Base-by-base conservation (phyloP, 2,329 filamentous ascomycete species). In the Sporothrix globosa region DNA sequence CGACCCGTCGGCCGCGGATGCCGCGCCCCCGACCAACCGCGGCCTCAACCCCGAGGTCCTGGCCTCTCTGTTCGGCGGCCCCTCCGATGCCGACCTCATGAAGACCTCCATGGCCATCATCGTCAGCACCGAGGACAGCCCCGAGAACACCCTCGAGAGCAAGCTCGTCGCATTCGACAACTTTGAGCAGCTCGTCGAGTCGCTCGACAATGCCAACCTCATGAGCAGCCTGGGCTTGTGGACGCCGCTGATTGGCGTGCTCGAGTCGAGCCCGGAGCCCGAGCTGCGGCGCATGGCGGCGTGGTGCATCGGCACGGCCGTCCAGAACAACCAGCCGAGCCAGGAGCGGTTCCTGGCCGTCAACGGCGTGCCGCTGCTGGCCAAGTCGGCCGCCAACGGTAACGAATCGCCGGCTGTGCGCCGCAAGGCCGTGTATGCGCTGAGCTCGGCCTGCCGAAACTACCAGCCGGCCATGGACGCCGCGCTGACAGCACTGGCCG, bases 181-280 rank as follows among this genome's bases (percentile, higher is more conserved):
- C 82, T 91, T 97, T 73, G 94, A 97, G 82, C 92, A 97, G 80
- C 84, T 97, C 71, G 91, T 97, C 76, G 93, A 97, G 83, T 89
- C 88, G 73, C 88, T 98, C 76, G 96, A 99, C 84, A 99, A 99
- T 80, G 95, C 96, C 71, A 99, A 98, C 84, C 96, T 97, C 81
- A 87, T 99, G 75, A 89, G 89, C 74, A 87, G 87, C 39, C 83
- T 97, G 24, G 86, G 86, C 7, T 85, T 98, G 44, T 99, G 96
- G 96, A 86, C 87, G 13, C 92, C 92, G 11, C 83, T 99, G 52
- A 83, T 97, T 13, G 81, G 84, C 10, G 88, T 91, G 73, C 84
- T 99, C 17, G 83, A 85, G 66, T 48, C 67, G 9, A 85, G 90
- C 76, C 84, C 86, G 13, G 90, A 96, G 77, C 78, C 84, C 6